Conservation (phyloP, 768 basidiomycete genomes). For the Rhodotorula babjevae region DNA sequence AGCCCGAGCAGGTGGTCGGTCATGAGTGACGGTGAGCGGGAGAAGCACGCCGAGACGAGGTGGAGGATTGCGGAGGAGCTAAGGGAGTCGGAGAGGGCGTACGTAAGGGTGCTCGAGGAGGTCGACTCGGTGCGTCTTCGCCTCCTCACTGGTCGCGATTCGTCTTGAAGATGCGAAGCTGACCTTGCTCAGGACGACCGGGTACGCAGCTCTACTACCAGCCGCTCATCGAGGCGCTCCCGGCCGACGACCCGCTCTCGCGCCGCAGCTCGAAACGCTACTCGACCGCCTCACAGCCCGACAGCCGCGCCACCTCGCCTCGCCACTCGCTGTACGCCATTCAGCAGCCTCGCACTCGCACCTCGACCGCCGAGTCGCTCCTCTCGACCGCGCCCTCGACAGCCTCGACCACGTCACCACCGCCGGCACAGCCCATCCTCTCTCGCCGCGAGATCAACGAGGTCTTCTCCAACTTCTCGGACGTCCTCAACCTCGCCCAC, state of each 20-base stretch:
- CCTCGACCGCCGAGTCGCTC: constrained; percentile 15
- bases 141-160: too few relatives aligned
- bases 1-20: neutral
- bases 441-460: constrained; percentile 31
- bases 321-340: neutral
- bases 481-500: constrained; percentile 37
- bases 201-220: constrained; percentile 38
- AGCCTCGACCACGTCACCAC: neutral
- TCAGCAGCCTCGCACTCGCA: neutral
- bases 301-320: neutral
- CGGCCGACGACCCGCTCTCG: constrained; percentile 6
- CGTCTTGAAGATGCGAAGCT: too few relatives aligned
- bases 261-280: constrained; percentile 9
- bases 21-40: neutral
- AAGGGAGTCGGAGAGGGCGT: constrained; percentile 39
- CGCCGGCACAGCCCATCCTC: constrained; percentile 20
- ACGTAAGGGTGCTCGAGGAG: constrained; percentile 35
- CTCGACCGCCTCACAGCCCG: neutral
- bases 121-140: constrained; percentile 28
- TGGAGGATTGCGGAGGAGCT: constrained; percentile 38
- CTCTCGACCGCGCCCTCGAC: neutral
- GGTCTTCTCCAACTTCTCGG: constrained; percentile 41
- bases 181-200: too few relatives aligned
- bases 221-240: constrained; percentile 21
- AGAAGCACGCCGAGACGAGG: constrained; percentile 23